Conservation (phyloP, 192 early-diverging fungal genomes). For the Backusella westeae region DNA sequence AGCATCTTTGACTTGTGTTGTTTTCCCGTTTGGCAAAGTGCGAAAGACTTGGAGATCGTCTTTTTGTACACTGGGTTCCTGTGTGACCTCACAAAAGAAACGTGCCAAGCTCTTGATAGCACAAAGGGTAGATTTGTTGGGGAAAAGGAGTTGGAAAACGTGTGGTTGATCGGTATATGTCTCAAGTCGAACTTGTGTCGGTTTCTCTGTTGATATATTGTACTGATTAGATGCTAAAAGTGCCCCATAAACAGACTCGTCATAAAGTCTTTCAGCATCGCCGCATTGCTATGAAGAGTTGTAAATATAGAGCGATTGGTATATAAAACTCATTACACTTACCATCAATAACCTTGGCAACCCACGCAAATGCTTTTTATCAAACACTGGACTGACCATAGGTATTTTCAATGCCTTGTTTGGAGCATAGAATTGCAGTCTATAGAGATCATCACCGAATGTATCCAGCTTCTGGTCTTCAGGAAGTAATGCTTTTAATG, state of each 20-base stretch:
- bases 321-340: slow-evolving; percentile 6
- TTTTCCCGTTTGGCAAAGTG: not conserved
- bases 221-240: slow-evolving; percentile 29
- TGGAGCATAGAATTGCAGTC: slow-evolving; percentile 44
- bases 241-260: slow-evolving; percentile 47
- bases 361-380: slow-evolving; percentile 32
- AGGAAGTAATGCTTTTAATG: not conserved
- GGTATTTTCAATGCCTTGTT: slow-evolving; percentile 42
- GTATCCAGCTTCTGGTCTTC: not conserved
- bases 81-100: slow-evolving; percentile 14
- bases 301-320: not conserved
- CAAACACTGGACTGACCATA: slow-evolving; percentile 47
- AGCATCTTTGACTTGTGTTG: not conserved
- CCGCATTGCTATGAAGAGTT: slow-evolving; percentile 36
- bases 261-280: slow-evolving; percentile 41
- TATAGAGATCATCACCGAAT: slow-evolving; percentile 20
- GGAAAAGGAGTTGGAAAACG: slow-evolving; percentile 41
- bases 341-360: slow-evolving; percentile 46
- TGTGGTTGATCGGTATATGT: slow-evolving; percentile 55
- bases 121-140: slow-evolving; percentile 1
- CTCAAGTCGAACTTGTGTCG: slow-evolving; percentile 37
- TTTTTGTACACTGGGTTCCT: not conserved
- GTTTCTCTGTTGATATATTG: not conserved
- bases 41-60: not conserved
- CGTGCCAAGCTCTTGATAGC: slow-evolving; percentile 18